Percentiles rank a stretch among this genome's conserved stretches.
Conservation (phyloP, 2,329 filamentous ascomycete species). For the Emergomyces pasteurianus region DNA sequence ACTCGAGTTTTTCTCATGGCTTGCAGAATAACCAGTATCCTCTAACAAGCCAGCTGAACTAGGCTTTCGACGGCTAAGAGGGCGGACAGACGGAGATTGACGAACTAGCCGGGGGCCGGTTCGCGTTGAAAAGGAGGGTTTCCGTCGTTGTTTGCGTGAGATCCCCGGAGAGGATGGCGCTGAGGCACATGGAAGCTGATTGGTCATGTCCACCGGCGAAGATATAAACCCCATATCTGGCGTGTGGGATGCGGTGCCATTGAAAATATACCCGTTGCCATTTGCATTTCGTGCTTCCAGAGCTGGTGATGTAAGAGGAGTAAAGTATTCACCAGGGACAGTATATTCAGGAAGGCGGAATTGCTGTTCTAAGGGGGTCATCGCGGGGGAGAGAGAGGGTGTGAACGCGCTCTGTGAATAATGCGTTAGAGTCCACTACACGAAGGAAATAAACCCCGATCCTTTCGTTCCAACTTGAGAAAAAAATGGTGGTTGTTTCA, state of each 20-base stretch:
- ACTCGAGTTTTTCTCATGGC: constrained; percentile 20
- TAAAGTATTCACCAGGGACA: constrained; percentile 38
- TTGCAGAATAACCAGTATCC: constrained; percentile 24
- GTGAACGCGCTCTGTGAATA: constrained; percentile 35
- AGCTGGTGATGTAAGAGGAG: constrained; percentile 39
- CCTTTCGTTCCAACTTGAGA: neutral
- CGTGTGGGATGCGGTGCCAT: constrained; percentile 18
- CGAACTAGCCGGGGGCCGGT: constrained; percentile 26
- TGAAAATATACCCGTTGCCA: constrained; percentile 24
- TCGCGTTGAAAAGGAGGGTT: constrained; percentile 24
- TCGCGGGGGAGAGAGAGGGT: constrained; percentile 38
- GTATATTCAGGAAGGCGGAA: constrained; percentile 37
- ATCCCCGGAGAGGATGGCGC: constrained; percentile 23
- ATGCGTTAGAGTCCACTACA: neutral
- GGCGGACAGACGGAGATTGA: constrained; percentile 34
- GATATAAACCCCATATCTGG: constrained; percentile 31
- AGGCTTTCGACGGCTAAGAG: constrained; percentile 22
- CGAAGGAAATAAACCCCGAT: neutral
- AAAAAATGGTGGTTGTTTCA: constrained; percentile 3
- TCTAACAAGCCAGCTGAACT: constrained; percentile 21
- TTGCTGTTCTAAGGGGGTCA: constrained; percentile 38
- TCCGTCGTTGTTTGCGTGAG: constrained; percentile 28
- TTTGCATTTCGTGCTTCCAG: constrained; percentile 35
- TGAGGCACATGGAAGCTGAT: constrained; percentile 21
- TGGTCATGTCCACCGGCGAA: constrained; percentile 28